phyloP scores from a whole-genome alignment of 306 rosid species.

The Lathyrus oleraceus region DNA sequence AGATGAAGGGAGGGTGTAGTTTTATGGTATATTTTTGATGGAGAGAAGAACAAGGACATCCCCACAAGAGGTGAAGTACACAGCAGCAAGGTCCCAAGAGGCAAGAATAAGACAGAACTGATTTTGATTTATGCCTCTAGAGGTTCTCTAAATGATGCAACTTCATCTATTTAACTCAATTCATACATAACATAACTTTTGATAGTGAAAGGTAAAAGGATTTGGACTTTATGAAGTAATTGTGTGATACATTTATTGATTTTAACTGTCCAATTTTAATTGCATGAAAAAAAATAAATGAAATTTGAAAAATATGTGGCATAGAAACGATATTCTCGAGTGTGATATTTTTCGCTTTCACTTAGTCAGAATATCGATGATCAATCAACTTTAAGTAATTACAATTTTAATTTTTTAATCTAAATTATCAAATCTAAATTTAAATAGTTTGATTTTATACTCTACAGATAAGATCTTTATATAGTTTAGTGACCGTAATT shows the following conservation, averaged over 20 bases:
- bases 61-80: conserved; percentile 31
- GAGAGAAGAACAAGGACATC: conserved; percentile 31
- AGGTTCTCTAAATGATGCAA: conserved; percentile 43
- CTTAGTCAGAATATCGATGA: background rate
- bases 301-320: no score
- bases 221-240: background rate
- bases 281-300: background rate
- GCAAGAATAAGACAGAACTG: conserved; percentile 43
- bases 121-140: conserved; percentile 28
- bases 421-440: no score
- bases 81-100: conserved; percentile 30
- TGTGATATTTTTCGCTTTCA: background rate
- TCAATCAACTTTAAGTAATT: no score
- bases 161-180: conserved; percentile 40
- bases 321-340: no score
- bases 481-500: no score
- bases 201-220: conserved; percentile 29
- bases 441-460: no score
- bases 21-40: conserved; percentile 28
- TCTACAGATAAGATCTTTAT: no score
- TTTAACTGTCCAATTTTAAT: background rate
- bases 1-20: conserved; percentile 24
- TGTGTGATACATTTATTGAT: background rate
- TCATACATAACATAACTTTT: conserved; percentile 44
- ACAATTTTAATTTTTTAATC: no score